Evolutionary conservation across 208 protist genomes (phyloP).

Genomic region (Acanthamoeba divionensis): DNA sequence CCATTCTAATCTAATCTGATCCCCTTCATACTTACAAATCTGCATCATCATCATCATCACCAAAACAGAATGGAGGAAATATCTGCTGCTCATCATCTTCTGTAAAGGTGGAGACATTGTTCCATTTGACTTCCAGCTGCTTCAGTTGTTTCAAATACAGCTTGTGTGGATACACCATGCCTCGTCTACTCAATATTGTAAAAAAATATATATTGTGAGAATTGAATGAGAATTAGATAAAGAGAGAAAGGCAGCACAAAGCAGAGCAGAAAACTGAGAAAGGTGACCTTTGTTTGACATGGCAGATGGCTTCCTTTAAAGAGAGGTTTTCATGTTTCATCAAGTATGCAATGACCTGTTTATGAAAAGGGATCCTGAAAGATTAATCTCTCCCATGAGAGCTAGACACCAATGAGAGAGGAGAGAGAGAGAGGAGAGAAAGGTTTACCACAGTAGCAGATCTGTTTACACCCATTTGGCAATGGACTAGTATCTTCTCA

Average conservation of each 20-base stretch:
- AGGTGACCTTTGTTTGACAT: background rate
- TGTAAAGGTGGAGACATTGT: background rate
- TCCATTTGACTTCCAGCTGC: background rate
- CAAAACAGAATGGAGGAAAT: background rate
- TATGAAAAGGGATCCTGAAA: too few relatives aligned
- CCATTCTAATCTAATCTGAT: background rate
- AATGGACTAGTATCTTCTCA: conserved; percentile 11
- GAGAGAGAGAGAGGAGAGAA: background rate
- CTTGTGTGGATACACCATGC: conserved; percentile 7
- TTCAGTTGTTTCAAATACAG: background rate
- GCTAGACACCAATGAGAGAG: background rate
- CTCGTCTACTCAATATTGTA: background rate
- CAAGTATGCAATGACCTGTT: background rate
- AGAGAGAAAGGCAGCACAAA: background rate
- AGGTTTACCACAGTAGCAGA: background rate
- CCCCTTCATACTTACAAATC: background rate
- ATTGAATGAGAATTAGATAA: background rate
- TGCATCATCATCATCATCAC: background rate
- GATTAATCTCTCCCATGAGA: background rate
- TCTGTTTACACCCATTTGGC: conserved; percentile 29
- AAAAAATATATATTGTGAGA: too few relatives aligned
- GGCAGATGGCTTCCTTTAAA: background rate
- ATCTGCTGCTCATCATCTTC: background rate
- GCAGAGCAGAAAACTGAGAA: background rate
- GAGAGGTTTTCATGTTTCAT: background rate